Evolutionary conservation across 106 monocot genomes (phyloP).

Genomic region (Xerophyta viscosa): DNA sequence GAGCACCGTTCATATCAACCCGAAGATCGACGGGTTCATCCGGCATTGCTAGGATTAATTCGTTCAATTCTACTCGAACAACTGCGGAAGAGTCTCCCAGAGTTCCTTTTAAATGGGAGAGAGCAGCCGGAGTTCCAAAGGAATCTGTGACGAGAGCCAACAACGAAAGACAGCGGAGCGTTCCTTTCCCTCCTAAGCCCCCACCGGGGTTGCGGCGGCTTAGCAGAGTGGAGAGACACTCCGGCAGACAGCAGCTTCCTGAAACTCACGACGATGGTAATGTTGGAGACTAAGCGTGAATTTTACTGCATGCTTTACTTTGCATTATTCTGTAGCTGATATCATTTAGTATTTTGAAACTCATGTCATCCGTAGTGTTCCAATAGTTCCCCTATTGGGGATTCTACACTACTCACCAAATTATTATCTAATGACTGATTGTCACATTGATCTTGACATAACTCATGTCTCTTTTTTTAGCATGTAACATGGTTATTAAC

Average conservation of each 20-base stretch:
- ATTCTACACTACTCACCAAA: no score
- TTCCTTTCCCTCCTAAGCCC: slow-evolving; percentile 28
- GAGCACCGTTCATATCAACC: slow-evolving; percentile 48
- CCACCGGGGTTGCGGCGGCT: slow-evolving; percentile 29
- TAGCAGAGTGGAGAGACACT: neutral
- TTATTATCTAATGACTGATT: no score
- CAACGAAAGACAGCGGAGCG: neutral
- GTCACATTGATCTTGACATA: no score
- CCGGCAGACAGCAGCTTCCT: neutral
- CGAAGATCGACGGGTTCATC: slow-evolving; percentile 6
- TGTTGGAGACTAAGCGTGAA: no score
- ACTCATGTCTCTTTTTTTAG: no score
- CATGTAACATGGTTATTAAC: no score
- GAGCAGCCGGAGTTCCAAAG: slow-evolving; percentile 49
- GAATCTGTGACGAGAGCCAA: neutral
- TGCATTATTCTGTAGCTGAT: no score
- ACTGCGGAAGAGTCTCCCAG: slow-evolving; percentile 4
- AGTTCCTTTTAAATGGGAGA: slow-evolving; percentile 68
- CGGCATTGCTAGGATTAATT: neutral
- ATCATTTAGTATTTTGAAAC: no score
- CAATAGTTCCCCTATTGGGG: no score
- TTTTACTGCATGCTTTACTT: no score
- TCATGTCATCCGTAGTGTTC: no score
- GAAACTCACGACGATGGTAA: neutral
- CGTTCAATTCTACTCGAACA: neutral